Evolutionary conservation across 306 rosid species (phyloP).

Genomic region (Quercus mongolica): DNA sequence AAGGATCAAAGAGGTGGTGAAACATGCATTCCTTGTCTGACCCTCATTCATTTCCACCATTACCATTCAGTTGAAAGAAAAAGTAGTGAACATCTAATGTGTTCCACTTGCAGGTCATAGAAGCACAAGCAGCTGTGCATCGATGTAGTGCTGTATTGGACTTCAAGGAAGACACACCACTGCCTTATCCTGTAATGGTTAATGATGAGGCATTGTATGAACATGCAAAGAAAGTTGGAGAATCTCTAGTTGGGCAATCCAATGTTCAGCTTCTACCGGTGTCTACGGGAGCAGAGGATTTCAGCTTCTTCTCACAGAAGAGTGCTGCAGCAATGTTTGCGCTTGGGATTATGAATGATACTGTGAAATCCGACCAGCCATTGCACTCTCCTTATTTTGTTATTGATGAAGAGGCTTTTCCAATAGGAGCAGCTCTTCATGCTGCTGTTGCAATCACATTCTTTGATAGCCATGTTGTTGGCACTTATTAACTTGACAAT

Average conservation of each 20-base stretch:
- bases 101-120: conserved; percentile 25
- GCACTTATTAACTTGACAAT: no score
- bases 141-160: conserved; percentile 33
- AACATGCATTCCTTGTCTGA: neutral
- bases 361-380: conserved; percentile 16
- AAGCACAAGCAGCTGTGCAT: conserved; percentile 38
- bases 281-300: conserved; percentile 43
- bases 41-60: neutral
- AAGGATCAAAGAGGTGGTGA: conserved; percentile 46
- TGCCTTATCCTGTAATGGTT: conserved; percentile 38
- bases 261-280: conserved; percentile 37
- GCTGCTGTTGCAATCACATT: conserved; percentile 44
- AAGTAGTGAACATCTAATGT: neutral
- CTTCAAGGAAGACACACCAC: conserved; percentile 40
- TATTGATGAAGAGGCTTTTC: conserved; percentile 46
- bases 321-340: conserved; percentile 27
- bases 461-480: conserved; percentile 22
- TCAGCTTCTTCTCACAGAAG: conserved; percentile 44
- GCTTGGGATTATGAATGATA: conserved; percentile 33
- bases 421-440: conserved; percentile 52
- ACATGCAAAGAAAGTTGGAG: conserved; percentile 38
- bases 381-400: conserved; percentile 43
- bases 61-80: neutral
- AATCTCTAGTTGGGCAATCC: conserved; percentile 35
- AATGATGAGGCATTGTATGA: conserved; percentile 40